Evolutionary conservation across 1,284 basidiomycete species (phyloP).

Genomic region (Puccinia triticina): DNA sequence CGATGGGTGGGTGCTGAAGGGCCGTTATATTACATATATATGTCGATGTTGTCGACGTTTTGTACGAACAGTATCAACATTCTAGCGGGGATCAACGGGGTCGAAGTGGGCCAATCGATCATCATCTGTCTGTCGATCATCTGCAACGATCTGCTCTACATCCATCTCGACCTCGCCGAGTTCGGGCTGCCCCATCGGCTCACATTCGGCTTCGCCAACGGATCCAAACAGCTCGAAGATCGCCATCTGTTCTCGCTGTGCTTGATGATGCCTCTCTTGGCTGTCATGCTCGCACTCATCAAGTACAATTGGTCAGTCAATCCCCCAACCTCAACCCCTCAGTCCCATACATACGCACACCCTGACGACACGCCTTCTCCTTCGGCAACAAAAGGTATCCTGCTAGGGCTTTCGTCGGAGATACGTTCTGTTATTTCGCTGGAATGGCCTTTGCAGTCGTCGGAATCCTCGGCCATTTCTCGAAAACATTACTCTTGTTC

Average conservation of each 20-base stretch:
- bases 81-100: slow-evolving; percentile 94
- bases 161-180: slow-evolving; percentile 64
- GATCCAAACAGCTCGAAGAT: slow-evolving; percentile 82
- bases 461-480: slow-evolving; percentile 94
- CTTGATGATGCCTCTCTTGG: slow-evolving; percentile 92
- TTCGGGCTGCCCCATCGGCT: slow-evolving; percentile 31
- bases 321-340: not conserved
- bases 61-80: slow-evolving; percentile 99
- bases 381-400: slow-evolving; percentile 75
- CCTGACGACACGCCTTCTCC: too few species aligned
- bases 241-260: slow-evolving; percentile 92
- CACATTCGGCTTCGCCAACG: slow-evolving; percentile 63
- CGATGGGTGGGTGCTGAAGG: slow-evolving; percentile 64
- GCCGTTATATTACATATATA: slow-evolving; percentile 93
- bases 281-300: slow-evolving; percentile 82
- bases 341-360: not conserved
- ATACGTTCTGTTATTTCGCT: slow-evolving; percentile 95
- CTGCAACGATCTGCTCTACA: slow-evolving; percentile 87
- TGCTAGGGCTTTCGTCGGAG: slow-evolving; percentile 88
- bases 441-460: slow-evolving; percentile 97
- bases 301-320: slow-evolving; percentile 86
- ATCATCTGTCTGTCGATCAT: slow-evolving; percentile 89
- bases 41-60: slow-evolving; percentile 93
- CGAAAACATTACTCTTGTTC: slow-evolving; percentile 93
- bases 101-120: slow-evolving; percentile 89